Conservation (phyloP, 768 basidiomycete genomes). For the Psilocybe cubensis region DNA sequence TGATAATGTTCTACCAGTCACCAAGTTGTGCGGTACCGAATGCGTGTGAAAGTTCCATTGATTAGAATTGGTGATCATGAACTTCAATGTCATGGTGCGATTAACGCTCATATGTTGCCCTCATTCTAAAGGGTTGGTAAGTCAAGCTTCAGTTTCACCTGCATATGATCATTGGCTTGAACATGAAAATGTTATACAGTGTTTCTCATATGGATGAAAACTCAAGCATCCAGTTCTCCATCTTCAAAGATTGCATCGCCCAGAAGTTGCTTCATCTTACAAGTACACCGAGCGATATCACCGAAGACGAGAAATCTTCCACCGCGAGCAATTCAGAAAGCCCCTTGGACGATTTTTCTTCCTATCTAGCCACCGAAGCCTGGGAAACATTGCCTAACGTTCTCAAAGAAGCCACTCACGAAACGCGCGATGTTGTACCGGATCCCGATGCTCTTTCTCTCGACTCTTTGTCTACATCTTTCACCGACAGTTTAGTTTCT, state of each 20-base stretch:
- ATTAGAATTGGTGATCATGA: too few species aligned
- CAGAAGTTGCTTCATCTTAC: conserved; percentile 20
- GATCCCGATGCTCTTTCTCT: conserved; percentile 42
- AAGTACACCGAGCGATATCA: neutral
- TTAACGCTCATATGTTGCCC: too few species aligned
- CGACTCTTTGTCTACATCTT: conserved; percentile 41
- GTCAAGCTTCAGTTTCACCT: too few species aligned
- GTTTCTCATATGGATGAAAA: neutral
- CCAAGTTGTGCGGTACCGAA: too few species aligned
- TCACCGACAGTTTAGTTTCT: conserved; percentile 53
- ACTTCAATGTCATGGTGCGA: too few species aligned
- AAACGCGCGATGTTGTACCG: conserved; percentile 31
- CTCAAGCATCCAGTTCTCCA: conserved; percentile 23
- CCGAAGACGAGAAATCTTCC: conserved; percentile 4
- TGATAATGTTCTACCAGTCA: too few species aligned
- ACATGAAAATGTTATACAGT: neutral
- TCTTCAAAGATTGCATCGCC: conserved; percentile 52
- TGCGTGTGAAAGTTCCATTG: too few species aligned
- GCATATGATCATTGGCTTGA: too few species aligned
- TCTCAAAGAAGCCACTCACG: conserved; percentile 44
- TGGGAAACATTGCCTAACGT: conserved; percentile 46
- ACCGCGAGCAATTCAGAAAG: conserved; percentile 17
- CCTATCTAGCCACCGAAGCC: conserved; percentile 53
- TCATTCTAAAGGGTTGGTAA: too few species aligned
- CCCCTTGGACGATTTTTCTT: conserved; percentile 54